A percentile compares a stretch with the other conserved stretches of the same genome.
Evolutionary conservation across 1,284 basidiomycete genomes (phyloP).

Genomic region (Irpex sp.): DNA sequence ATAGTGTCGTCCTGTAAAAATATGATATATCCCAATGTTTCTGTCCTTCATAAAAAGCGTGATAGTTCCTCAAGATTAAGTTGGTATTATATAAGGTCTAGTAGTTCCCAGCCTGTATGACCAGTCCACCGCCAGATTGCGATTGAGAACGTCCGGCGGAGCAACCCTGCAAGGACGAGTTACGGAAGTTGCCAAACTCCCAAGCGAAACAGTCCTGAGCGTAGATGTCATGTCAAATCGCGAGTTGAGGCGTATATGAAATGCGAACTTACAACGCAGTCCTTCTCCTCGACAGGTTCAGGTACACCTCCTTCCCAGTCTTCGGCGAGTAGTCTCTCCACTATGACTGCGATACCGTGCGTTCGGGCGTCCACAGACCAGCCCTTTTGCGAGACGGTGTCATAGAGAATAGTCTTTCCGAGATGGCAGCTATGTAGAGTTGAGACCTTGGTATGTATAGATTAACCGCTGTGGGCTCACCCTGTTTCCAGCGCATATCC

Average conservation of each 20-base stretch:
- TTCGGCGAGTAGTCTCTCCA: constrained; percentile 70
- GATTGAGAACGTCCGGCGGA: background rate
- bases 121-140: background rate
- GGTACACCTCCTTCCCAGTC: constrained; percentile 79
- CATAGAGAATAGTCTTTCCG: constrained; percentile 84
- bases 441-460: background rate
- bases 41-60: background rate
- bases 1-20: background rate
- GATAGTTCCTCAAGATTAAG: background rate
- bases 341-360: constrained; percentile 82
- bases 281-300: constrained; percentile 41
- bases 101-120: background rate
- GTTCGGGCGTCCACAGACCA: constrained; percentile 83
- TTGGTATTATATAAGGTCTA: background rate
- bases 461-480: constrained; percentile 32
- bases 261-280: constrained; percentile 55
- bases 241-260: background rate
- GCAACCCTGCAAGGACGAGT: background rate
- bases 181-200: constrained; percentile 58
- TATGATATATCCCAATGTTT: background rate
- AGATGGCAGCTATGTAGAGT: constrained; percentile 63
- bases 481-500: constrained; percentile 79
- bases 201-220: constrained; percentile 69
- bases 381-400: constrained; percentile 81
- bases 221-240: background rate